These are phyloP conservation scores for Tylopilus balloui DNA, from an alignment of 768 basidiomycete genomes.

Conservation along the genomic window DNA sequence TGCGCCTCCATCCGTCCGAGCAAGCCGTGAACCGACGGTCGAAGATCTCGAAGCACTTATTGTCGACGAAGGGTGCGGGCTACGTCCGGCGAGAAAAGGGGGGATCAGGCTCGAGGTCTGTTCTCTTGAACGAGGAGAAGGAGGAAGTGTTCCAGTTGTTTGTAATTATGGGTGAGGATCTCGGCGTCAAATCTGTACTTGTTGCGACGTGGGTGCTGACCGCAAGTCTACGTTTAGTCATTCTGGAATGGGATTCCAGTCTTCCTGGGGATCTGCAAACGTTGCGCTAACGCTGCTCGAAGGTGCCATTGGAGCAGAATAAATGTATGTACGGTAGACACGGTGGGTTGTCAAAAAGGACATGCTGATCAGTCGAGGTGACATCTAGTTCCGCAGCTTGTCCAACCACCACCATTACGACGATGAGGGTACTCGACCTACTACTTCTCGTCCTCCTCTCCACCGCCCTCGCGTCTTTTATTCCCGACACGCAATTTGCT, in stretches of 20 bases:
- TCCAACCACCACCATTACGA: not conserved
- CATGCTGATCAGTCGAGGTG: too few relatives aligned
- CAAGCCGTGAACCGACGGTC: constrained; percentile 41
- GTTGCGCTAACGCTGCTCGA: constrained; percentile 47
- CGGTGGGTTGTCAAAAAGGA: too few relatives aligned
- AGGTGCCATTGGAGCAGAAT: constrained; percentile 37
- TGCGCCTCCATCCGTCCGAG: constrained; percentile 50
- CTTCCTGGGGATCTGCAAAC: constrained; percentile 61
- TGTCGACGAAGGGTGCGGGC: constrained; percentile 53
- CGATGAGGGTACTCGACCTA: constrained; percentile 40
- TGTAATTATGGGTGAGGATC: constrained; percentile 62
- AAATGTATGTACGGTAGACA: too few relatives aligned
- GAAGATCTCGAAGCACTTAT: constrained; percentile 48
- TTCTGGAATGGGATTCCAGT: constrained; percentile 58
- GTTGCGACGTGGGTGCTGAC: not conserved
- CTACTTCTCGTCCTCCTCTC: constrained; percentile 35
- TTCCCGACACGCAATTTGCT: constrained; percentile 43
- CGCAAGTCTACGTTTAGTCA: constrained; percentile 38
- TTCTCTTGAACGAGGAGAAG: constrained; percentile 32
- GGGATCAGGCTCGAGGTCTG: constrained; percentile 58
- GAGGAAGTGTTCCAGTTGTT: constrained; percentile 44
- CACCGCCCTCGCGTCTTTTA: constrained; percentile 35
- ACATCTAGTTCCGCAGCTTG: not conserved
- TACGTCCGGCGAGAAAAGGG: constrained; percentile 65
- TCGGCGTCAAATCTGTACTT: not conserved